Evolutionary conservation across 768 basidiomycete species (phyloP).

Genomic region (Cytidiella melzeri): DNA sequence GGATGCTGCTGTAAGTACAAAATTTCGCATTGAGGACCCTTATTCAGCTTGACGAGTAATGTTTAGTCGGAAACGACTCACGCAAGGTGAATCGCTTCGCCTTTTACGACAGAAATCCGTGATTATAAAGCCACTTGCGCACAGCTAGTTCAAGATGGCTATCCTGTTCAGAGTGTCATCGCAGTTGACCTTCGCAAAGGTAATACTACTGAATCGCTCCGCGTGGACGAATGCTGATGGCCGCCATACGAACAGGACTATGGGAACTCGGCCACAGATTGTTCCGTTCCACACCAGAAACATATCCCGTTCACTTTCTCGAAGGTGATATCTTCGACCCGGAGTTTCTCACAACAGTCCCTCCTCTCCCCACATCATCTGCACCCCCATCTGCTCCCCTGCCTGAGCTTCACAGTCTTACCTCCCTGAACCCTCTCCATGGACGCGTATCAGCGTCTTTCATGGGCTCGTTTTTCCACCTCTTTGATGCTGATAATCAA

Average conservation of each 20-base stretch:
- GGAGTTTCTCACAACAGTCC: conserved; percentile 27
- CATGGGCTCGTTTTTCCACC: conserved; percentile 41
- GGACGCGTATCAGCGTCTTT: conserved; percentile 44
- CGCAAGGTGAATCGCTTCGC: conserved; percentile 8
- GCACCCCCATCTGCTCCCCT: neutral
- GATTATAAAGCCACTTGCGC: conserved; percentile 25
- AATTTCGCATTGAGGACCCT: too few relatives aligned
- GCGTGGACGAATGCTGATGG: neutral
- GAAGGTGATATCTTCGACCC: conserved; percentile 48
- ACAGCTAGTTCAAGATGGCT: neutral
- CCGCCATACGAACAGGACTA: conserved; percentile 34
- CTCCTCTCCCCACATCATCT: conserved; percentile 8
- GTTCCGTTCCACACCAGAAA: conserved; percentile 43
- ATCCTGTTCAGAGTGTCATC: neutral
- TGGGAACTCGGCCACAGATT: conserved; percentile 58
- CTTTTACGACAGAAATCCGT: conserved; percentile 34
- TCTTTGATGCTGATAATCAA: conserved; percentile 37
- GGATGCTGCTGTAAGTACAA: conserved; percentile 35
- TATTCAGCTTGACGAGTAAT: too few relatives aligned
- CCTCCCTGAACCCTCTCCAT: conserved; percentile 38
- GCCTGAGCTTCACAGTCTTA: conserved; percentile 28
- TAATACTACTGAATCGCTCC: neutral
- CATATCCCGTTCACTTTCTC: conserved; percentile 49
- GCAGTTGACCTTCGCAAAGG: neutral
- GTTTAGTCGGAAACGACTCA: conserved; percentile 14